Evolutionary conservation across 352 stramenopile species (phyloP).

Genomic region (Pythium myriotylum): DNA sequence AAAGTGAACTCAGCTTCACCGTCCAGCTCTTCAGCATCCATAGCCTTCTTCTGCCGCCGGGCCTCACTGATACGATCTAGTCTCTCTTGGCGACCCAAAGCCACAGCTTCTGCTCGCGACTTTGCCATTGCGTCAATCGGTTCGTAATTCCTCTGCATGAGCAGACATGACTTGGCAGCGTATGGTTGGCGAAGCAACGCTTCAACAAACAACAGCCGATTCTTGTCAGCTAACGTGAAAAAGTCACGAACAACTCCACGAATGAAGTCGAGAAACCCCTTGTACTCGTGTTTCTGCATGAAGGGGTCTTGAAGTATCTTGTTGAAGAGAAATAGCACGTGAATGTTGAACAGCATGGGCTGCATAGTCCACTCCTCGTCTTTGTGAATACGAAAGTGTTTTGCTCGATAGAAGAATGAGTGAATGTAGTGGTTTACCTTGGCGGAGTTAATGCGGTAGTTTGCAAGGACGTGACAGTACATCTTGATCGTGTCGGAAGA

Average conservation of each 20-base stretch:
- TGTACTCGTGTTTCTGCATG: constrained; percentile 68
- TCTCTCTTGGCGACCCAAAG: constrained; percentile 57
- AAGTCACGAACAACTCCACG: constrained; percentile 75
- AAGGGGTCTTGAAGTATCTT: constrained; percentile 80
- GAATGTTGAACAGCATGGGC: constrained; percentile 87
- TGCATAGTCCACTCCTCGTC: constrained; percentile 84
- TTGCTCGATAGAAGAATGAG: constrained; percentile 86
- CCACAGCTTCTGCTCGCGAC: constrained; percentile 63
- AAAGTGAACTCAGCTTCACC: constrained; percentile 85
- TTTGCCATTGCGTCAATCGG: constrained; percentile 62
- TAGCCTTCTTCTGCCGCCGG: constrained; percentile 64
- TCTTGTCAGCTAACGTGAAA: constrained; percentile 77
- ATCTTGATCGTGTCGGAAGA: constrained; percentile 83
- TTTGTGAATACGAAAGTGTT: constrained; percentile 77
- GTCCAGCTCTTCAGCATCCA: constrained; percentile 79
- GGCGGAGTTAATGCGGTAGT: constrained; percentile 75
- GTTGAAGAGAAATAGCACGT: constrained; percentile 80
- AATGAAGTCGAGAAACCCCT: constrained; percentile 81
- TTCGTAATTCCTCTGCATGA: constrained; percentile 81
- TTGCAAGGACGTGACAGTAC: constrained; percentile 72
- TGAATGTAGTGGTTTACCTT: constrained; percentile 91
- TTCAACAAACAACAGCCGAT: constrained; percentile 83
- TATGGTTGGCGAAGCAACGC: constrained; percentile 71
- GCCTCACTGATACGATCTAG: constrained; percentile 65
- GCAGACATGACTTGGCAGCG: constrained; percentile 60